Percentiles rank a stretch among this genome's conserved stretches.
phyloP scores from a whole-genome alignment of 2,329 filamentous ascomycete genomes.

The Canariomyces notabilis region DNA sequence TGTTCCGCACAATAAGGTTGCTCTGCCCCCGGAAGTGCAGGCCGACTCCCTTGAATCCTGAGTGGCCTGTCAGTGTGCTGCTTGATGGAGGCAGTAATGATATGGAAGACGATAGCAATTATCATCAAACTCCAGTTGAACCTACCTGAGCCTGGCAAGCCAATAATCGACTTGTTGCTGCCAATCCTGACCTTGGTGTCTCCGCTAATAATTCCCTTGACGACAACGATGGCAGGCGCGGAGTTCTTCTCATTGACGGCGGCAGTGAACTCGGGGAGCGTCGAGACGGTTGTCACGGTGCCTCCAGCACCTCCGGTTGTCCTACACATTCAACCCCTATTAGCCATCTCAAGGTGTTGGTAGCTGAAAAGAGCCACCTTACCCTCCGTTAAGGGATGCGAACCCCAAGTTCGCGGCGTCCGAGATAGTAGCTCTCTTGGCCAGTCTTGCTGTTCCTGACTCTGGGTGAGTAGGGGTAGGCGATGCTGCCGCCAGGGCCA shows the following conservation, averaged over 20 bases:
- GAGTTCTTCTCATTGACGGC: slow-evolving; percentile 41
- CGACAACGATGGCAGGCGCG: slow-evolving; percentile 40
- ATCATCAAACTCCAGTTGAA: no score
- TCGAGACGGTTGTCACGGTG: slow-evolving; percentile 49
- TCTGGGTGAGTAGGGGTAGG: slow-evolving; percentile 17
- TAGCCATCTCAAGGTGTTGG: neutral
- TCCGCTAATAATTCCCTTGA: slow-evolving; percentile 40
- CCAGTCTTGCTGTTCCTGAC: slow-evolving; percentile 3
- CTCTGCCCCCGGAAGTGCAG: slow-evolving; percentile 46
- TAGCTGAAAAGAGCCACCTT: neutral
- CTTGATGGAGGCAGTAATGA: neutral
- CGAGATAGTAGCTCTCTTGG: slow-evolving; percentile 15
- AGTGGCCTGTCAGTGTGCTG: neutral
- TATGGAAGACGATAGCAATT: no score
- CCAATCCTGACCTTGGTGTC: slow-evolving; percentile 40
- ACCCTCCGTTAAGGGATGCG: slow-evolving; percentile 24
- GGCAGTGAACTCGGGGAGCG: slow-evolving; percentile 43
- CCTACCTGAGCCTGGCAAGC: slow-evolving; percentile 34
- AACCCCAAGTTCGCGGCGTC: slow-evolving; percentile 21
- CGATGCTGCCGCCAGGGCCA: slow-evolving; percentile 11
- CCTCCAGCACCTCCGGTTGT: slow-evolving; percentile 53
- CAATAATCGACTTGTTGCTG: slow-evolving; percentile 48
- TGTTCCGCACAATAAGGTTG: slow-evolving; percentile 60
- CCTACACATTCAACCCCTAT: slow-evolving; percentile 3
- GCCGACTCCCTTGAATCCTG: slow-evolving; percentile 40